Evolutionary conservation across 2,329 filamentous ascomycete species (phyloP), one percentile per base, ranked within the genome.

Genomic region (Epichloe sp.): DNA sequence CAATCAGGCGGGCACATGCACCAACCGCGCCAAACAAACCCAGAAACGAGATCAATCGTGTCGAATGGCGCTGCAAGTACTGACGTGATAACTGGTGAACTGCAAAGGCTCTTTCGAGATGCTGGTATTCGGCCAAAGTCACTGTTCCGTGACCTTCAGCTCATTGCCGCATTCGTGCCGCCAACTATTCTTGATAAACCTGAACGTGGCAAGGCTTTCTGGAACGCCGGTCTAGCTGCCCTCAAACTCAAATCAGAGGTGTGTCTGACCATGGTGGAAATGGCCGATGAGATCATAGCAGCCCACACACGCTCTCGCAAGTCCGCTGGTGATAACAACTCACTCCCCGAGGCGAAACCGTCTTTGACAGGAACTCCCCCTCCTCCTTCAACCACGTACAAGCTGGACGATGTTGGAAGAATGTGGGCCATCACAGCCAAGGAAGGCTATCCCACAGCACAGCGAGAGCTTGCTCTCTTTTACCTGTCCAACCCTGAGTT

Each of bases 371-470:
- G 68, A 36, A 71, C 71, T 7, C 72, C 72, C 72, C 66, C 74
- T 12, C 68, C 71, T 11, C 69, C 76, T 0, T 70, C 79, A 3
- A 76, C 82, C 51, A 78, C 82, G 45, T 83, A 88, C 66, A 81
- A 78, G 52, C 80, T 93, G 63, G 76, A 81, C 43, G 88, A 96
- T 63, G 91, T 89, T 0, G 90, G 86, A 3, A 81, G 79, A 58
- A 93, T 97, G 82, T 88, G 88, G 75, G 85, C 88, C 55, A 93
- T 96, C 63, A 91, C 90, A 1, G 93, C 93, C 15, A 93, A 90
- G 64, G 93, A 98, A 68, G 90, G 91, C 40, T 66, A 65, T 44
- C 78, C 89, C 0, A 86, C 87, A 12, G 90, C 91, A 5, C 90
- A 97, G 70, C 83, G 93, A 48, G 93, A 98, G 68, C 77, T 98